Base-by-base conservation (phyloP, 1,139 yeast species). In the Kurtzmaniella quercitrusa region DNA sequence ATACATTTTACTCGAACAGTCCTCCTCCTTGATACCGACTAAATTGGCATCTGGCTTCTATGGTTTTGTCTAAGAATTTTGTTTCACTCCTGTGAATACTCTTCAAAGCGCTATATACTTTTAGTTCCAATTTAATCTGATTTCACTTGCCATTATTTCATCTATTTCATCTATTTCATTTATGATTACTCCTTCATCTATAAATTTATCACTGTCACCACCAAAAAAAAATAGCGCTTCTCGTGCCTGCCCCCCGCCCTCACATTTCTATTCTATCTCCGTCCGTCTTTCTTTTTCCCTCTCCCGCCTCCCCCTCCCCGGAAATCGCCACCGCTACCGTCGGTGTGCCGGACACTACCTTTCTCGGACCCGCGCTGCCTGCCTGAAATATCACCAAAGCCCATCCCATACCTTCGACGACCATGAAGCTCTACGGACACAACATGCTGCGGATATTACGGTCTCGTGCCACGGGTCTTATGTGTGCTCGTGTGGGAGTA, bases 291-390 rank as follows among this genome's bases (percentile, higher is more conserved):
- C 26, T 11, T 7, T 11, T 22, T 22, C 11, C 11, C 26, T 11
- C 7, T 7, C 7, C 11, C 26, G 9, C 7, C 7, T 7, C 7
- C 18, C 17, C 18, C 18, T 14, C 11, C 8, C 18, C 34, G 16
- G 34, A 12, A 8, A 16, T 34, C 20, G 37, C 37, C 37, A 34
- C 37, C 37, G 26, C 26, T 34, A 9, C 23, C 37, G 16, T 20
- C 26, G 22, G 28, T 34, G 37, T 19, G 37, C 14, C 37, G 37
- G 23, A 34, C 37, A 34, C 37, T 34, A 34, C 37, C 37, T 19
- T 30, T 30, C 30, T 5, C 30, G 5, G 30, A 11, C 30, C 30
- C 30, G 30, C 30, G 30, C n/a, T 26, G 23, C 23, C 23, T 11
- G 26, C 26, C 26, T 21, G 26, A 21, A 21, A 21, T 21, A 21